Conservation (phyloP, 495 filamentous ascomycete genomes). For the Penicillium odoratum region DNA sequence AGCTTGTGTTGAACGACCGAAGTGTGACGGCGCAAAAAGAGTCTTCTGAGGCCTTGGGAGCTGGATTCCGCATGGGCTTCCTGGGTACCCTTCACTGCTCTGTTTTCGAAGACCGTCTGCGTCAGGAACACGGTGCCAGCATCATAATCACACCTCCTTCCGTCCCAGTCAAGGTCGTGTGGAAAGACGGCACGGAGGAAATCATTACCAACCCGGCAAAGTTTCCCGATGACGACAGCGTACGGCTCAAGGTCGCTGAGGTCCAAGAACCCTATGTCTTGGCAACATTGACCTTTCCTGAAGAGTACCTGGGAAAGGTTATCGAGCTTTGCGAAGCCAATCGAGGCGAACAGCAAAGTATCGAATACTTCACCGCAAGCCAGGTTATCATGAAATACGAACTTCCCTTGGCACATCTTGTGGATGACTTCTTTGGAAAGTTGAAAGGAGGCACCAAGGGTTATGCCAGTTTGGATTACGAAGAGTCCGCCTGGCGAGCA, state of each 20-base stretch:
- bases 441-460: slow-evolving; percentile 85
- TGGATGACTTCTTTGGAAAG: slow-evolving; percentile 97
- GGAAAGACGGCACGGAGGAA: slow-evolving; percentile 66
- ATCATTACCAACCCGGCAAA: slow-evolving; percentile 81
- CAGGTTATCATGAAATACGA: slow-evolving; percentile 96
- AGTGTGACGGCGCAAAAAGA: slow-evolving; percentile 94
- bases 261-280: slow-evolving; percentile 84
- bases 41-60: slow-evolving; percentile 86
- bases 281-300: slow-evolving; percentile 85
- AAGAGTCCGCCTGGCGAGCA: slow-evolving; percentile 84
- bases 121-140: slow-evolving; percentile 90
- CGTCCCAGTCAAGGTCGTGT: slow-evolving; percentile 85
- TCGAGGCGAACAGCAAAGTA: slow-evolving; percentile 78
- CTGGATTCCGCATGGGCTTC: slow-evolving; percentile 92
- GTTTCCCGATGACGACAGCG: slow-evolving; percentile 75
- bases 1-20: slow-evolving; percentile 90
- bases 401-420: slow-evolving; percentile 80
- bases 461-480: slow-evolving; percentile 88
- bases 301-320: slow-evolving; percentile 89
- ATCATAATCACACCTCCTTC: slow-evolving; percentile 97
- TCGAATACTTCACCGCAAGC: slow-evolving; percentile 89
- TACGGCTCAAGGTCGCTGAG: slow-evolving; percentile 57
- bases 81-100: slow-evolving; percentile 96
- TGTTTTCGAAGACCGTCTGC: slow-evolving; percentile 94
- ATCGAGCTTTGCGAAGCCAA: slow-evolving; percentile 94